A percentile compares a stretch with the other conserved stretches of the same genome.
Conservation (phyloP, 192 early-diverging fungal species). For the Coemansia sp. region DNA sequence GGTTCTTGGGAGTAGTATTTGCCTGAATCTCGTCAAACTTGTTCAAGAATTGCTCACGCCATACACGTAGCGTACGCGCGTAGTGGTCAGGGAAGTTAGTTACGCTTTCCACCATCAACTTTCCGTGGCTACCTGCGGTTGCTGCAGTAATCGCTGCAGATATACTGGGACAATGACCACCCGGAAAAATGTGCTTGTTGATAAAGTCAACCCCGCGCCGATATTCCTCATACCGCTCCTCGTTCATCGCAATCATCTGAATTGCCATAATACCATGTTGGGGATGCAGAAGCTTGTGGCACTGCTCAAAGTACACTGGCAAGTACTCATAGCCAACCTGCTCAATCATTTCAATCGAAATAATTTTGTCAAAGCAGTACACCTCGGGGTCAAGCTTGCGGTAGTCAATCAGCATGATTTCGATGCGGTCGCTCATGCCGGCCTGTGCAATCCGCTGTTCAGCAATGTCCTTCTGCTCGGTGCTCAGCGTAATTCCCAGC, state of each 20-base stretch:
- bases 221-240: slow-evolving; percentile 63
- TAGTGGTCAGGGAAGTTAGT: slow-evolving; percentile 73
- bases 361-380: slow-evolving; percentile 68
- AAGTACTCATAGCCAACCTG: slow-evolving; percentile 70
- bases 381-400: slow-evolving; percentile 58
- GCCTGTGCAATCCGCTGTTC: slow-evolving; percentile 62
- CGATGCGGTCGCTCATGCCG: slow-evolving; percentile 58
- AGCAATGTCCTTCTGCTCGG: slow-evolving; percentile 65
- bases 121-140: slow-evolving; percentile 55
- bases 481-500: slow-evolving; percentile 64
- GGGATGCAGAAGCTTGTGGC: slow-evolving; percentile 60
- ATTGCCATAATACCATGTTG: slow-evolving; percentile 58
- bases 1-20: slow-evolving; percentile 19
- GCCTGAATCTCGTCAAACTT: slow-evolving; percentile 56
- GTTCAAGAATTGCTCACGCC: slow-evolving; percentile 64
- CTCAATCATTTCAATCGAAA: slow-evolving; percentile 75
- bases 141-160: slow-evolving; percentile 58
- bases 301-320: slow-evolving; percentile 61
- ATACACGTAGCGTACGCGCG: slow-evolving; percentile 63
- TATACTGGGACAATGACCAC: slow-evolving; percentile 69
- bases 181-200: slow-evolving; percentile 76
- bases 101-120: slow-evolving; percentile 60
- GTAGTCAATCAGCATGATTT: slow-evolving; percentile 68
- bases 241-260: slow-evolving; percentile 73
- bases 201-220: slow-evolving; percentile 64